Evolutionary conservation across 345 rosid species (phyloP).

Genomic region (Boechera divaricarpa): DNA sequence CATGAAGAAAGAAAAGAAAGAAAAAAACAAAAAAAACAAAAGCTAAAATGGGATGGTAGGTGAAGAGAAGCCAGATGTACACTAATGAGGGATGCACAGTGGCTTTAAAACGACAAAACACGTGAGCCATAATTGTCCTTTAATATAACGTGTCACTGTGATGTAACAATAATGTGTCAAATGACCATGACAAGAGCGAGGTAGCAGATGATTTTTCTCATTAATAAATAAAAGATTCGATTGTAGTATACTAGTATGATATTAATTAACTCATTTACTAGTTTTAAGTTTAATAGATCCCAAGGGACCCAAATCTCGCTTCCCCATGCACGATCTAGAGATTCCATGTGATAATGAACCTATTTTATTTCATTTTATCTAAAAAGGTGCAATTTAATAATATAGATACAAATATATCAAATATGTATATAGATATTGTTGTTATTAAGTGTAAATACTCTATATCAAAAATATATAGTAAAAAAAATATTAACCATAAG

Average conservation of each 20-base stretch:
- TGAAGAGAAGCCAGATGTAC: constrained; percentile 25
- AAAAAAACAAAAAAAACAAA: not conserved
- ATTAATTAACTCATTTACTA: not conserved
- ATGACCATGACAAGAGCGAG: constrained; percentile 26
- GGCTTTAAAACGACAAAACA: constrained; percentile 24
- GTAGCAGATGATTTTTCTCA: not conserved
- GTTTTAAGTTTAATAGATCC: constrained; percentile 31
- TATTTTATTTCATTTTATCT: too few relatives aligned
- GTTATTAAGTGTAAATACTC: too few relatives aligned
- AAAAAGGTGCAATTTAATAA: too few relatives aligned
- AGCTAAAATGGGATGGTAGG: constrained; percentile 7
- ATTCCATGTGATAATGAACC: constrained; percentile 7
- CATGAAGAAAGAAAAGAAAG: too few relatives aligned
- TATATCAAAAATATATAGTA: too few relatives aligned
- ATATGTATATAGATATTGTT: too few relatives aligned
- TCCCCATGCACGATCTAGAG: constrained; percentile 42
- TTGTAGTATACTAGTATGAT: not conserved
- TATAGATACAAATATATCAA: too few relatives aligned
- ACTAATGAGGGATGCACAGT: constrained; percentile 25
- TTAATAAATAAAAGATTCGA: constrained; percentile 21
- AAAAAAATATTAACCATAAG: not conserved
- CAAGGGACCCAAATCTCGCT: constrained; percentile 19
- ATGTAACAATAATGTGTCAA: not conserved
- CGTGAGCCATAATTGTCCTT: constrained; percentile 38
- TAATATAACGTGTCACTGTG: constrained; percentile 14